Evolutionary conservation across 306 rosid genomes (phyloP).

Genomic region (Casuarina cunninghamiana): DNA sequence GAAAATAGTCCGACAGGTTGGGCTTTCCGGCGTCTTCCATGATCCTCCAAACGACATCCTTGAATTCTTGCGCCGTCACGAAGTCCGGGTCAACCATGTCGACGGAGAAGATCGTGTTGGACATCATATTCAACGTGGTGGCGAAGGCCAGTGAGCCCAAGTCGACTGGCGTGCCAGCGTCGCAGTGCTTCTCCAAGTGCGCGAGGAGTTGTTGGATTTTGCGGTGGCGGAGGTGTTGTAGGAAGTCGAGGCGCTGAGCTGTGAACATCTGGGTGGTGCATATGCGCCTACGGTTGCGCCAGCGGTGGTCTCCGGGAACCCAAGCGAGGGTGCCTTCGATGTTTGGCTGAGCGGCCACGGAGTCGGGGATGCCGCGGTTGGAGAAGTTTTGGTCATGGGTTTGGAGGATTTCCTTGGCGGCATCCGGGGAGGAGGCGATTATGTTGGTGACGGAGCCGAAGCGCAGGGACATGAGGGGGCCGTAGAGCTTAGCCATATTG

Average conservation of each 20-base stretch:
- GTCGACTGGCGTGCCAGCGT: constrained; percentile 17
- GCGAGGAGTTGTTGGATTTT: constrained; percentile 41
- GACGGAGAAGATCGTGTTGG: constrained; percentile 58
- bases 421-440: constrained; percentile 45
- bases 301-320: constrained; percentile 45
- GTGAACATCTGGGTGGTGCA: constrained; percentile 53
- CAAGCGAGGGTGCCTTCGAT: constrained; percentile 53
- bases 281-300: constrained; percentile 59
- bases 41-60: constrained; percentile 62
- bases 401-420: constrained; percentile 56
- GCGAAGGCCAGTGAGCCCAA: constrained; percentile 46
- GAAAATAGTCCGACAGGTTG: constrained; percentile 56
- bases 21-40: constrained; percentile 62
- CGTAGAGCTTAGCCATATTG: constrained; percentile 37
- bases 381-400: constrained; percentile 48
- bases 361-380: constrained; percentile 45
- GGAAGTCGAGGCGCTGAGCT: constrained; percentile 45
- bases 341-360: constrained; percentile 55
- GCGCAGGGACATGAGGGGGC: constrained; percentile 57
- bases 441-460: constrained; percentile 42
- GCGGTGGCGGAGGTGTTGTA: constrained; percentile 44
- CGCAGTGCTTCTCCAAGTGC: constrained; percentile 30
- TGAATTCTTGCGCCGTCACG: constrained; percentile 49
- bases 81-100: constrained; percentile 52
- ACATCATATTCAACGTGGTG: constrained; percentile 46